phyloP scores from a whole-genome alignment of 2,329 filamentous ascomycete genomes.

The Fusarium guadeloupense region DNA sequence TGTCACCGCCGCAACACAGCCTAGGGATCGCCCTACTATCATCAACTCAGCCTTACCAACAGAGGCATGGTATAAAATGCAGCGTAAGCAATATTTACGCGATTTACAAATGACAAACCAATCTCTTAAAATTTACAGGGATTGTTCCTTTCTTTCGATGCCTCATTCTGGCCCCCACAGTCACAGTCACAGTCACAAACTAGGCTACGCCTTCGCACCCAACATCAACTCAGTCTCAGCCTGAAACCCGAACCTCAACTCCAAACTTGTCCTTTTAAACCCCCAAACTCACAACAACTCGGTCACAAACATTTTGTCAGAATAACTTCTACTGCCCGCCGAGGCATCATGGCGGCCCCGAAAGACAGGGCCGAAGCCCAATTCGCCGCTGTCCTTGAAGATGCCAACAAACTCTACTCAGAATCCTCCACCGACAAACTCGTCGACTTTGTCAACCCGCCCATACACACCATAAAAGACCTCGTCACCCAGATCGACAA shows the following conservation, averaged over 20 bases:
- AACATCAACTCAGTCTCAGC: neutral
- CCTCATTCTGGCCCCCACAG: neutral
- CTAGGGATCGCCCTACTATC: constrained; percentile 20
- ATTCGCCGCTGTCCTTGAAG: constrained; percentile 47
- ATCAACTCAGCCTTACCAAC: constrained; percentile 34
- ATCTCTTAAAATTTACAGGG: neutral
- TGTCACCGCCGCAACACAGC: neutral
- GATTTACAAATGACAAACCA: neutral
- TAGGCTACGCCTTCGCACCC: neutral
- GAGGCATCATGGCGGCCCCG: constrained; percentile 29
- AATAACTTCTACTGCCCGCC: neutral
- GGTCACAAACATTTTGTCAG: neutral
- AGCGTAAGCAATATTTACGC: constrained; percentile 23
- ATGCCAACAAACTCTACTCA: constrained; percentile 48
- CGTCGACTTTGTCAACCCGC: constrained; percentile 47
- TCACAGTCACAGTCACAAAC: neutral
- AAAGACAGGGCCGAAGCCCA: constrained; percentile 34
- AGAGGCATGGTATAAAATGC: constrained; percentile 35
- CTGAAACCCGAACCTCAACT: neutral
- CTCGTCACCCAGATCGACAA: constrained; percentile 46
- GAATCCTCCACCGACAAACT: constrained; percentile 45
- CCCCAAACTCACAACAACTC: too few species aligned
- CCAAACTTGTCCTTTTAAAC: neutral
- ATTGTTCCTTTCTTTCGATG: neutral
- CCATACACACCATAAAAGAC: constrained; percentile 47